Conservation (phyloP, 768 basidiomycete species). For the Lyophyllum atratum region DNA sequence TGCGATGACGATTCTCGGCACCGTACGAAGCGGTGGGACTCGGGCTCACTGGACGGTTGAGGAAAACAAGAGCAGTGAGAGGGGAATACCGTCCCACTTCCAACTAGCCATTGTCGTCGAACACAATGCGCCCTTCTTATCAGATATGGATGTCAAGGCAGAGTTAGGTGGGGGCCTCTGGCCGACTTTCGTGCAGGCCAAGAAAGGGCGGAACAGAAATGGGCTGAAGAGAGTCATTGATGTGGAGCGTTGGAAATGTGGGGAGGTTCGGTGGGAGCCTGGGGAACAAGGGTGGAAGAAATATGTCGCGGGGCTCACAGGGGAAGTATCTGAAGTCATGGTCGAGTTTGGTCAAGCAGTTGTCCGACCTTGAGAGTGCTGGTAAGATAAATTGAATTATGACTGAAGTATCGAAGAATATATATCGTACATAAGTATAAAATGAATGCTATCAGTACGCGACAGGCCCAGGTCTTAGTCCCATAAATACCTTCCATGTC, state of each 20-base stretch:
- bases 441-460: constrained; percentile 7
- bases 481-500: constrained; percentile 49
- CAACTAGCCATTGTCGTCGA: constrained; percentile 21
- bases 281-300: constrained; percentile 22
- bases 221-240: constrained; percentile 17
- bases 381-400: background rate
- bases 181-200: constrained; percentile 19
- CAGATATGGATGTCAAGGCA: constrained; percentile 21
- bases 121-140: constrained; percentile 18
- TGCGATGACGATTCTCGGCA: constrained; percentile 23
- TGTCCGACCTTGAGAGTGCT: constrained; percentile 15
- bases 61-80: constrained; percentile 23
- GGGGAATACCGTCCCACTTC: constrained; percentile 22
- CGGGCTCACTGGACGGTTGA: constrained; percentile 22
- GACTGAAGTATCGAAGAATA: background rate
- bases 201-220: constrained; percentile 17
- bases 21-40: constrained; percentile 9
- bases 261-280: constrained; percentile 19
- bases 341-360: constrained; percentile 17
- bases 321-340: constrained; percentile 19
- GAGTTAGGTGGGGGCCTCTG: constrained; percentile 20
- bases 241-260: constrained; percentile 22
- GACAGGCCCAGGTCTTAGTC: constrained; percentile 39
- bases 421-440: background rate
- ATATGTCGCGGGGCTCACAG: constrained; percentile 18